A percentile compares a stretch with the other conserved stretches of the same genome.
Evolutionary conservation across 306 rosid genomes (phyloP).

Genomic region (Luffa acutangula): DNA sequence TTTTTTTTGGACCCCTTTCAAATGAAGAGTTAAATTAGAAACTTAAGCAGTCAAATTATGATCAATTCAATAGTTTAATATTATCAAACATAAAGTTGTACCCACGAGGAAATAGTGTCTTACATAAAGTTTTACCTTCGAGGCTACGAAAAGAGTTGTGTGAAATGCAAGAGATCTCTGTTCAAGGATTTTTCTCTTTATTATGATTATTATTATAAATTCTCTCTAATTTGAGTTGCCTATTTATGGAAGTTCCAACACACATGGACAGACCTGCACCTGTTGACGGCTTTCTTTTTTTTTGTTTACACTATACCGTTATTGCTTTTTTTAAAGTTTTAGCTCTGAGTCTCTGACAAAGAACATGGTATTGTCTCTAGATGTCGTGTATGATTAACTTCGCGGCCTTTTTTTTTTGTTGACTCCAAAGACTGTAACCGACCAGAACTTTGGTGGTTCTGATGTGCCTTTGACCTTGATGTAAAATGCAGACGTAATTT

Average conservation of each 20-base stretch:
- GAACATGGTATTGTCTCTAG: background rate
- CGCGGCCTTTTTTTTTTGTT: background rate
- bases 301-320: background rate
- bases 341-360: background rate
- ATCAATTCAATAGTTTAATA: background rate
- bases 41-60: background rate
- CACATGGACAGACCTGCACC: background rate
- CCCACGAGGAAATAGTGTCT: background rate
- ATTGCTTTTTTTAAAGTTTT: background rate
- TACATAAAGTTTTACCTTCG: background rate
- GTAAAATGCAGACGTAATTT: background rate
- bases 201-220: background rate
- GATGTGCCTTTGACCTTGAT: background rate
- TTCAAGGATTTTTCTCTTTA: background rate
- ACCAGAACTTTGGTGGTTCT: constrained; percentile 11
- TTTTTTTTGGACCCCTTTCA: background rate
- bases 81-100: background rate
- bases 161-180: background rate
- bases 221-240: background rate
- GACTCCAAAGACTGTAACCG: background rate
- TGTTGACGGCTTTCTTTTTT: background rate
- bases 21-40: background rate
- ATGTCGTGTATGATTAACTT: background rate
- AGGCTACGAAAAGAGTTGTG: background rate
- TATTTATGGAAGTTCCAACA: background rate